Conservation (phyloP, 139 green algal species). For the Bryopsis sp. region DNA sequence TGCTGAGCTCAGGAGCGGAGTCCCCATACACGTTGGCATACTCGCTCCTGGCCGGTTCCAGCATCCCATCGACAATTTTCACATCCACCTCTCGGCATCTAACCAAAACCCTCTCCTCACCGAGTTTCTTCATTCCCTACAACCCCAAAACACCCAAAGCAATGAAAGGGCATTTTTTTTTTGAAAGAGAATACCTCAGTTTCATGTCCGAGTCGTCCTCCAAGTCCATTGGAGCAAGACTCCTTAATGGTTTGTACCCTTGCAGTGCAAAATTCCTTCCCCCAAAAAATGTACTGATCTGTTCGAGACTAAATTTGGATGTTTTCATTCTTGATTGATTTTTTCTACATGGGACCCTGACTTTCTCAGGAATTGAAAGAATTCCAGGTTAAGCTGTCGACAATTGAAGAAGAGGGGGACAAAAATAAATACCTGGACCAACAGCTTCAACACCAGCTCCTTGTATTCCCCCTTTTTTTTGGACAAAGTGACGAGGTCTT, state of each 20-base stretch:
- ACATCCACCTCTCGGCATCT: conserved; percentile 58
- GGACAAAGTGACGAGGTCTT: conserved; percentile 46
- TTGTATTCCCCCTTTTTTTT: conserved; percentile 68
- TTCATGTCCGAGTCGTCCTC: too few species aligned
- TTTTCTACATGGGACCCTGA: too few species aligned
- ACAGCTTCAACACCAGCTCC: conserved; percentile 72
- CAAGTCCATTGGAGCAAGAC: too few species aligned
- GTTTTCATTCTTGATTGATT: too few species aligned
- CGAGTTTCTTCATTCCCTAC: conserved; percentile 68
- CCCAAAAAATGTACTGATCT: too few species aligned
- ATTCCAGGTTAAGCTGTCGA: too few species aligned
- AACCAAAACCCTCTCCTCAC: conserved; percentile 54
- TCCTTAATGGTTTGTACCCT: too few species aligned
- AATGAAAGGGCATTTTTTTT: not conserved
- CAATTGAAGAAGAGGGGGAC: not conserved
- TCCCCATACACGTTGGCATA: conserved; percentile 35
- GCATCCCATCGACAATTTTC: conserved; percentile 43
- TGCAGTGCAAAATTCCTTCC: not conserved
- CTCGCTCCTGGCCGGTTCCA: conserved; percentile 43
- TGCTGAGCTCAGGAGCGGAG: conserved; percentile 38
- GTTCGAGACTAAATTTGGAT: too few species aligned
- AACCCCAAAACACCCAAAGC: not conserved
- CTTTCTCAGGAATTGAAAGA: too few species aligned
- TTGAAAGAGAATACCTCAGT: too few species aligned
- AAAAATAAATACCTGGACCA: conserved; percentile 74